Percentiles rank a stretch among this genome's conserved stretches.
Evolutionary conservation across 2,329 filamentous ascomycete species (phyloP).

Genomic region (Cadophora malorum): DNA sequence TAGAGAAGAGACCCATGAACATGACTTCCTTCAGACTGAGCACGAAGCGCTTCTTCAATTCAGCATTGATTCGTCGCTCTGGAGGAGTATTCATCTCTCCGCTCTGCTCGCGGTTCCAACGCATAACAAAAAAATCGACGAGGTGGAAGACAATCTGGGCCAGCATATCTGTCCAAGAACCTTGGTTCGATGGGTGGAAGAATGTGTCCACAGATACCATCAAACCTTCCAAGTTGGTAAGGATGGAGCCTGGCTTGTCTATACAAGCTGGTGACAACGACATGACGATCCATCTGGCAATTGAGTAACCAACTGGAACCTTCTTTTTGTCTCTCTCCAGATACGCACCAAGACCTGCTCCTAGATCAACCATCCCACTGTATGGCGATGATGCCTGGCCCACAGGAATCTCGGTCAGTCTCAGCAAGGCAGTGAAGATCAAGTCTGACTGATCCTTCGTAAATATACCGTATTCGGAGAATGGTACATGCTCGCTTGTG

Average conservation of each 20-base stretch:
- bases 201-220: conserved; percentile 97
- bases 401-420: conserved; percentile 93
- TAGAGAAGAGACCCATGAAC: conserved; percentile 98
- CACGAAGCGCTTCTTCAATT: conserved; percentile 89
- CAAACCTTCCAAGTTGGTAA: conserved; percentile 86
- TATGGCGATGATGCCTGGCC: conserved; percentile 96
- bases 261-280: conserved; percentile 87
- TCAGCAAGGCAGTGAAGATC: conserved; percentile 89
- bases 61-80: conserved; percentile 78
- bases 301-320: conserved; percentile 88
- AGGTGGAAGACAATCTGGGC: conserved; percentile 92
- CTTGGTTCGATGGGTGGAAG: conserved; percentile 97
- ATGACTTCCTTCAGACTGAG: conserved; percentile 87
- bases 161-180: conserved; percentile 86
- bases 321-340: conserved; percentile 93
- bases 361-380: conserved; percentile 77
- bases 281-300: conserved; percentile 91
- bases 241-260: conserved; percentile 76
- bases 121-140: conserved; percentile 94
- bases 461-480: conserved; percentile 88
- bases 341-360: conserved; percentile 82
- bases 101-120: conserved; percentile 94
- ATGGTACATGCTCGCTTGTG: conserved; percentile 75
- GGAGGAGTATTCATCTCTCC: conserved; percentile 87
- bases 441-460: conserved; percentile 89